A percentile compares a stretch with the other conserved stretches of the same genome.
These are phyloP conservation scores for Botryotinia narcissicola DNA, from an alignment of 2,329 filamentous ascomycete genomes.

Conservation along the genomic window DNA sequence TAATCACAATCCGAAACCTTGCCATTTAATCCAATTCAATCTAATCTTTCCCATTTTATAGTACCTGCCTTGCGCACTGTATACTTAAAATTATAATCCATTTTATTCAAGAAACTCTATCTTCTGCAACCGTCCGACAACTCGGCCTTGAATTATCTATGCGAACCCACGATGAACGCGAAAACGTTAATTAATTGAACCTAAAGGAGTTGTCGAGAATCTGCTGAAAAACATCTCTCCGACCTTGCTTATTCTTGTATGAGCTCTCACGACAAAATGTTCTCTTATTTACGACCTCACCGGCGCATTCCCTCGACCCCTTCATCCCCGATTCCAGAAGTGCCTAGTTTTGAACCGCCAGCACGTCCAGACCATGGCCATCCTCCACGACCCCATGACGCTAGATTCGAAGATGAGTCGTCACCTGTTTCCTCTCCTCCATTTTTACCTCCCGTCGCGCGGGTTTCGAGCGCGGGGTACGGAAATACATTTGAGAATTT, in stretches of 20 bases:
- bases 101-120: neutral
- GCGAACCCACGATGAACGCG: neutral
- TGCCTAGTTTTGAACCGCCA: constrained; percentile 34
- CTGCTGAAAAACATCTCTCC: neutral
- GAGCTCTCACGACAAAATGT: constrained; percentile 31
- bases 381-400: constrained; percentile 32
- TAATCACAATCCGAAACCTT: neutral
- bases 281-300: constrained; percentile 40
- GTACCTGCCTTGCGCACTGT: neutral
- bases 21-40: neutral
- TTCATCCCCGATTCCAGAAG: constrained; percentile 34
- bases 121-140: neutral
- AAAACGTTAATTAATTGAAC: neutral
- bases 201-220: neutral
- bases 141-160: neutral
- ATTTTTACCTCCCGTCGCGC: constrained; percentile 44
- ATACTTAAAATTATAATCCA: neutral
- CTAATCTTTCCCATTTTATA: neutral
- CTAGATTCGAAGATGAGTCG: constrained; percentile 24
- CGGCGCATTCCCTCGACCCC: constrained; percentile 38
- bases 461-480: constrained; percentile 38
- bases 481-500: constrained; percentile 19
- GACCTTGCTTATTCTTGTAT: neutral
- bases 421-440: constrained; percentile 46
- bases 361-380: constrained; percentile 34